phyloP scores from a whole-genome alignment of 208 protist species.

The Trypanosoma caninum region DNA sequence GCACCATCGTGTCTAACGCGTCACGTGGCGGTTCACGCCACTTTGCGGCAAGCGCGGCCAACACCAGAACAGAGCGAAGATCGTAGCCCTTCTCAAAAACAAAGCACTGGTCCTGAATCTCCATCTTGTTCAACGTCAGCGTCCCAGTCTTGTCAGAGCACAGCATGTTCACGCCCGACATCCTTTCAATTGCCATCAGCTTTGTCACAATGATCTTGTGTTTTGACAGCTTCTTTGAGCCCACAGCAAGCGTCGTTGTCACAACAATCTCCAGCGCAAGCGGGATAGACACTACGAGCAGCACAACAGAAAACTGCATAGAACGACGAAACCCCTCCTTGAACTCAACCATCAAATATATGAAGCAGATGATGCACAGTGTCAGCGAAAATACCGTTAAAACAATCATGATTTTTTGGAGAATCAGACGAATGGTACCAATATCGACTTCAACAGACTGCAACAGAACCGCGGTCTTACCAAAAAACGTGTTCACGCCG shows the following conservation, averaged over 20 bases:
- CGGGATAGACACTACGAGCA: constrained; percentile 97
- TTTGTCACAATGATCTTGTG: constrained; percentile 98
- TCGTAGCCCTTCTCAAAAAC: constrained; percentile 91
- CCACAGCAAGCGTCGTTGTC: constrained; percentile 98
- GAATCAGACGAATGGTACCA: constrained; percentile 54
- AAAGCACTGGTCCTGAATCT: too few relatives aligned
- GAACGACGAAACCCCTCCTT: constrained; percentile 50
- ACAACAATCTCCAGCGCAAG: constrained; percentile 97
- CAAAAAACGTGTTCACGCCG: constrained; percentile 93
- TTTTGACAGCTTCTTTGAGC: constrained; percentile 98
- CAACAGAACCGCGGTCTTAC: constrained; percentile 89
- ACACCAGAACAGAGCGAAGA: too few relatives aligned
- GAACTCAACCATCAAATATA: constrained; percentile 67
- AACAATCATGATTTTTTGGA: constrained; percentile 57
- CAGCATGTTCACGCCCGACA: constrained; percentile 96
- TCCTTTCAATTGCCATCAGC: constrained; percentile 97
- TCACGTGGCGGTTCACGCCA: too few relatives aligned
- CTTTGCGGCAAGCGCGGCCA: too few relatives aligned
- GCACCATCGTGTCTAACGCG: too few relatives aligned
- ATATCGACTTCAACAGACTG: constrained; percentile 74
- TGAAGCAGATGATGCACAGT: constrained; percentile 73
- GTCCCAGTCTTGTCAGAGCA: constrained; percentile 99
- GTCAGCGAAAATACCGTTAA: constrained; percentile 54
- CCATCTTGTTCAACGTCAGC: constrained; percentile 98
- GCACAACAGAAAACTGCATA: constrained; percentile 71